These are phyloP conservation scores for Rhizophora apiculata DNA, from an alignment of 345 rosid genomes.

Conservation along the genomic window DNA sequence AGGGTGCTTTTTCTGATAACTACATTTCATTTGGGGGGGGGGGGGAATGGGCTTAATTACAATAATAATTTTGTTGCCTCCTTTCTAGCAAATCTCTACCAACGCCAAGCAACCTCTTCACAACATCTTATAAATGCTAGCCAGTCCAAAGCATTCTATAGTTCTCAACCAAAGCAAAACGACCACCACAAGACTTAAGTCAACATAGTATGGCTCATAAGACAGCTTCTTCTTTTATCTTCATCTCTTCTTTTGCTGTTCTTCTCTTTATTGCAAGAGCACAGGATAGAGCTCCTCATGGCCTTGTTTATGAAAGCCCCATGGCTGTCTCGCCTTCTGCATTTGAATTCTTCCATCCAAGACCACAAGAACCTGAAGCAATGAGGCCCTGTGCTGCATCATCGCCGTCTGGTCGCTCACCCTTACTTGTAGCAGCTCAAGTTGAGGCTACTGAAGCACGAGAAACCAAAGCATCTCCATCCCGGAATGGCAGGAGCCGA, in stretches of 20 bases:
- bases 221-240: slow-evolving; percentile 21
- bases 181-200: not conserved
- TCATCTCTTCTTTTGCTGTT: slow-evolving; percentile 32
- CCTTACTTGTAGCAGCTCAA: slow-evolving; percentile 59
- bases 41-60: slow-evolving; percentile 18
- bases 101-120: slow-evolving; percentile 48
- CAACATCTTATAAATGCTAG: slow-evolving; percentile 48
- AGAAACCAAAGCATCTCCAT: slow-evolving; percentile 25
- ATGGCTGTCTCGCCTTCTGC: slow-evolving; percentile 77
- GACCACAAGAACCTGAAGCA: slow-evolving; percentile 28
- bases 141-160: slow-evolving; percentile 25
- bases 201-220: slow-evolving; percentile 32
- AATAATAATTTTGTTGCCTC: slow-evolving; percentile 55
- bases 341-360: slow-evolving; percentile 74
- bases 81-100: slow-evolving; percentile 23
- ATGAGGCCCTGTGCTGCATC: slow-evolving; percentile 26
- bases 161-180: slow-evolving; percentile 17
- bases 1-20: not conserved
- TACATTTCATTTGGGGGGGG: not conserved
- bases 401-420: slow-evolving; percentile 40
- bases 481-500: slow-evolving; percentile 22
- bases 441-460: slow-evolving; percentile 28
- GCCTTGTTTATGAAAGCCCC: slow-evolving; percentile 61
- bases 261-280: slow-evolving; percentile 37
- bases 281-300: slow-evolving; percentile 90